Evolutionary conservation across 192 early-diverging fungal genomes (phyloP), one percentile per base, ranked within the genome.

Genomic region (Gryganskiella cystojenkinii): DNA sequence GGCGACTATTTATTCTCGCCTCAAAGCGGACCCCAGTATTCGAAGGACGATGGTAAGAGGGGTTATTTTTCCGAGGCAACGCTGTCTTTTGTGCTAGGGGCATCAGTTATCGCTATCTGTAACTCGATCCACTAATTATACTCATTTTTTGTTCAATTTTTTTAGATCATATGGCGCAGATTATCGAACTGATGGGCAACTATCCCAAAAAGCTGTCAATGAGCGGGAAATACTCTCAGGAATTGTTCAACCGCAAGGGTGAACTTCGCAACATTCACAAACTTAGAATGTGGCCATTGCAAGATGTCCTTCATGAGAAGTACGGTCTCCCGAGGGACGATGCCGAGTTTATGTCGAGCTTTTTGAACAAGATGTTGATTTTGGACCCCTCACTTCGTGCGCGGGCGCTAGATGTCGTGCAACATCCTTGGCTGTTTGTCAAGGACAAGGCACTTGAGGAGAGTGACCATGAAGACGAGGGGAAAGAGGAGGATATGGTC

Each of bases 1-100:
- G 94, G 96, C 25, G 94, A 97, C 80, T 99, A 96, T 67, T 81
- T 99, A 40, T 99, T 99, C 82, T 95, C 97, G 79, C 97, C 97
- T 35, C 94, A 93, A 61, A 87, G 90, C 19, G 95, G 97, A 19
- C 64, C 83, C 14, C 71, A 91, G 52, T 98, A 95, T 75, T 91
- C 85, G 44, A 96, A 96, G 79, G 94, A 99, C 71, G 97, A 99
- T 79, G 93, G 93, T 93, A 80, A 68, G 70, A 40, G 37, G 7
- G 13, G n/a, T n/a, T n/a, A n/a, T n/a, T n/a, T n/a, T n/a, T n/a
- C n/a, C n/a, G n/a, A n/a, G n/a, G n/a, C n/a, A n/a, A n/a, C n/a
- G n/a, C n/a, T n/a, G n/a, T n/a, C n/a, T n/a, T n/a, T n/a, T n/a
- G n/a, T n/a, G n/a, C n/a, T n/a, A n/a, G n/a, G n/a, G n/a, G n/a